phyloP scores from a whole-genome alignment of 208 protist species.

The Trypanosoma rangeli region DNA sequence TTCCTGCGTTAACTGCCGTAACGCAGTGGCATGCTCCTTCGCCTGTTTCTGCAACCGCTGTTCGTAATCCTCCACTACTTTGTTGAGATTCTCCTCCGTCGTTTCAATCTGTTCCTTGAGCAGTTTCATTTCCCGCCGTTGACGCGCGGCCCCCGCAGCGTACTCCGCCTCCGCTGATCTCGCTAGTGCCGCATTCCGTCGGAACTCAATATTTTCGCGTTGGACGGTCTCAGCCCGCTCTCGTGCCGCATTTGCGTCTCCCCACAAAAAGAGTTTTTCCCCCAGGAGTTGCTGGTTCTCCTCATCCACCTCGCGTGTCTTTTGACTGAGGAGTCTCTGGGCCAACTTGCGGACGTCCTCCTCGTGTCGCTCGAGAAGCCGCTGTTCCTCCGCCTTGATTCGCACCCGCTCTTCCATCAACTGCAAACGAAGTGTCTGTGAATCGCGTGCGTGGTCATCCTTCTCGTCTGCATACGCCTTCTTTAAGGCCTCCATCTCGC shows the following conservation, averaged over 20 bases:
- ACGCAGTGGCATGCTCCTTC: slow-evolving; percentile 29
- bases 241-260: slow-evolving; percentile 38
- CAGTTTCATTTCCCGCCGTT: slow-evolving; percentile 35
- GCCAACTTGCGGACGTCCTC: slow-evolving; percentile 58
- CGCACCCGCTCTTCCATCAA: slow-evolving; percentile 79
- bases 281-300: slow-evolving; percentile 71
- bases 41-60: slow-evolving; percentile 32
- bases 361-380: slow-evolving; percentile 39
- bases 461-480: slow-evolving; percentile 31
- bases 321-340: slow-evolving; percentile 57
- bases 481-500: slow-evolving; percentile 46
- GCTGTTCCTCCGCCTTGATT: slow-evolving; percentile 54
- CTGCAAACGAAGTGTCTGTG: slow-evolving; percentile 39
- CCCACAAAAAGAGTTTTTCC: slow-evolving; percentile 64
- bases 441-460: slow-evolving; percentile 27
- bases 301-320: slow-evolving; percentile 65
- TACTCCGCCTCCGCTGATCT: slow-evolving; percentile 40
- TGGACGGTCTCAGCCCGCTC: slow-evolving; percentile 27
- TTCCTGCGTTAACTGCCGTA: slow-evolving; percentile 43
- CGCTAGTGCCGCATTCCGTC: slow-evolving; percentile 47
- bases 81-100: slow-evolving; percentile 59
- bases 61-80: slow-evolving; percentile 62
- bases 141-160: slow-evolving; percentile 42
- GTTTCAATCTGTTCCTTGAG: slow-evolving; percentile 30
- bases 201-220: slow-evolving; percentile 46